A percentile compares a stretch with the other conserved stretches of the same genome.
Conservation (phyloP, 768 basidiomycete genomes). For the Panaeolus cyanescens region DNA sequence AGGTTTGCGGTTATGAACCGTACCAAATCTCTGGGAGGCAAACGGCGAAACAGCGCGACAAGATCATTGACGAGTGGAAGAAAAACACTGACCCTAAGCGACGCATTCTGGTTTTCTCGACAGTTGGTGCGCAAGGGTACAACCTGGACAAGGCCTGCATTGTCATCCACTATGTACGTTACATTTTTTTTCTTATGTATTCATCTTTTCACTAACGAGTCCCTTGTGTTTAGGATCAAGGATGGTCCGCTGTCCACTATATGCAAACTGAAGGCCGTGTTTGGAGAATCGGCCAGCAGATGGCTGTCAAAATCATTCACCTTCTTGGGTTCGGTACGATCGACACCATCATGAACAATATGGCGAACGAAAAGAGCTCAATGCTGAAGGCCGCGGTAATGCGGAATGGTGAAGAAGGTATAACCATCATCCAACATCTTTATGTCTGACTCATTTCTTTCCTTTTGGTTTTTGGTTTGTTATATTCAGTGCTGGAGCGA, state of each 20-base stretch:
- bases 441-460: background rate
- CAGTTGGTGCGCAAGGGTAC: slow-evolving; percentile 9
- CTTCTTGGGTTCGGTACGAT: background rate
- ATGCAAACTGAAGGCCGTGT: background rate
- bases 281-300: background rate
- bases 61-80: no score
- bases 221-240: background rate
- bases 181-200: background rate
- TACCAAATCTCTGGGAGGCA: no score
- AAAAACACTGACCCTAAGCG: background rate
- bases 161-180: slow-evolving; percentile 12
- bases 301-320: background rate
- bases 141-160: slow-evolving; percentile 7
- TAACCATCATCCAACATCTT: background rate
- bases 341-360: background rate
- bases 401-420: background rate
- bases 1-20: no score
- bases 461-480: no score
- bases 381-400: background rate
- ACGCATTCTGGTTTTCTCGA: slow-evolving; percentile 13
- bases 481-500: background rate
- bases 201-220: no score
- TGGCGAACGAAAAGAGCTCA: background rate
- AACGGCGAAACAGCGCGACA: no score
- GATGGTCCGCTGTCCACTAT: background rate